These are phyloP conservation scores for Phytophthora chlamydospora DNA, from an alignment of 352 stramenopile genomes.

Conservation along the genomic window DNA sequence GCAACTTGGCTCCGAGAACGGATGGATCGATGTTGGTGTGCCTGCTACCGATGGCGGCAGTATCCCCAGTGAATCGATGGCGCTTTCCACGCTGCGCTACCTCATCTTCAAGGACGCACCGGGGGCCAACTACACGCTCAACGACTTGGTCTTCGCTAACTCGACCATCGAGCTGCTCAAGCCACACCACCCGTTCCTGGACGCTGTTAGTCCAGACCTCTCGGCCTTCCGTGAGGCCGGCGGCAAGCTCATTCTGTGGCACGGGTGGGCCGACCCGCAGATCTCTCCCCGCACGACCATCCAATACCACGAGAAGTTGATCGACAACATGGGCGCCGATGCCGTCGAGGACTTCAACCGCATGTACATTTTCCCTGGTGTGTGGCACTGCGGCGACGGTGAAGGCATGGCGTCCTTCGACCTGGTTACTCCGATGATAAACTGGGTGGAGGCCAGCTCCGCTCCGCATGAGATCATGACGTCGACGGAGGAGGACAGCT, in stretches of 20 bases:
- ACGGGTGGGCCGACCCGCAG: slow-evolving; percentile 47
- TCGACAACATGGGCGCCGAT: slow-evolving; percentile 35
- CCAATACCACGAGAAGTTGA: slow-evolving; percentile 42
- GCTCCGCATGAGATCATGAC: slow-evolving; percentile 37
- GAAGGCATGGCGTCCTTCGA: slow-evolving; percentile 47
- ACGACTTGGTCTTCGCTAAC: slow-evolving; percentile 40
- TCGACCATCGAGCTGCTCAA: slow-evolving; percentile 39
- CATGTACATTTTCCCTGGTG: slow-evolving; percentile 45
- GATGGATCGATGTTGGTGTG: slow-evolving; percentile 40
- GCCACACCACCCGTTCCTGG: slow-evolving; percentile 40
- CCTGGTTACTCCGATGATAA: slow-evolving; percentile 41
- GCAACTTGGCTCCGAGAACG: slow-evolving; percentile 40
- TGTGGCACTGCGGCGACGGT: slow-evolving; percentile 44
- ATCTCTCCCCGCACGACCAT: slow-evolving; percentile 48
- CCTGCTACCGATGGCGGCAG: slow-evolving; percentile 20
- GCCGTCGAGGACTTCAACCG: slow-evolving; percentile 37
- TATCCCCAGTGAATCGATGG: slow-evolving; percentile 32
- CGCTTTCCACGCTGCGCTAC: slow-evolving; percentile 38
- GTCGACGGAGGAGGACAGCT: slow-evolving; percentile 20
- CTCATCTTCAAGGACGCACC: slow-evolving; percentile 33
- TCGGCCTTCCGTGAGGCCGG: slow-evolving; percentile 33
- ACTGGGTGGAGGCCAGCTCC: slow-evolving; percentile 42
- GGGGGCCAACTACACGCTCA: slow-evolving; percentile 34
- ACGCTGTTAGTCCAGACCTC: slow-evolving; percentile 38
- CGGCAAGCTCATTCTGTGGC: slow-evolving; percentile 48